Base-by-base conservation (phyloP, 1,139 yeast species). In the Pichia sp. region DNA sequence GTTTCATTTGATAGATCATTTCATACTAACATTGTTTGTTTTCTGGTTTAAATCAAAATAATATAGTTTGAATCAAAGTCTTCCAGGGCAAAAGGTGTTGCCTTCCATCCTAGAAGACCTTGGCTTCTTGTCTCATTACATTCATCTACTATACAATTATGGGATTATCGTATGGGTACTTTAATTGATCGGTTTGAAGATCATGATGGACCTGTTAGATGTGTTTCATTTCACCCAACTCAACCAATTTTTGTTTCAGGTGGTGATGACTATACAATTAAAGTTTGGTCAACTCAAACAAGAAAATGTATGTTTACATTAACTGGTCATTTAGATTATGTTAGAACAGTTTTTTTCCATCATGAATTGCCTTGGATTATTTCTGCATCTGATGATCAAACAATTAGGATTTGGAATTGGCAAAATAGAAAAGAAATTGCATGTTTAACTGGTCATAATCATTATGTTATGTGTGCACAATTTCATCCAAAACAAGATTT, bases 111-210 rank as follows among this genome's bases (percentile, higher is more conserved):
- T 46, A 85, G 83, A 57, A 76, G 83, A 66, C 97, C 99, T 48
- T 94, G 98, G 97, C 87, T 88, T 48, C 76, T 94, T 60, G 97
- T 92, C 36, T 89, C 97, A 5, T 76, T 94, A 56, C 95, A 90
- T 68, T 86, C 96, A 29, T 88, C 96, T 33, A 88, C 96, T 26
- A 90, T 92, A 66, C 98, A 92, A 69, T 75, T 92, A 56, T 94
- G 99, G 99, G 99, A 94, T 68, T 94, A 94, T 70, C 83, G 99
- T 65, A 94, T 94, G 98, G 99, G 99, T 43, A 89, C 97, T 3
- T 73, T 94, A 63, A 83, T 94, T 66, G 98, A 90, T 67, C 78
- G 97, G 51, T 94, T 89, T 64, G 98, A 94, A 69, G 98, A 92
- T 59, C 99, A 94, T 65, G 96, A 87, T 60, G 99, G 98, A 31